Conservation (phyloP, 306 rosid genomes). For the Cucurbita moschata region DNA sequence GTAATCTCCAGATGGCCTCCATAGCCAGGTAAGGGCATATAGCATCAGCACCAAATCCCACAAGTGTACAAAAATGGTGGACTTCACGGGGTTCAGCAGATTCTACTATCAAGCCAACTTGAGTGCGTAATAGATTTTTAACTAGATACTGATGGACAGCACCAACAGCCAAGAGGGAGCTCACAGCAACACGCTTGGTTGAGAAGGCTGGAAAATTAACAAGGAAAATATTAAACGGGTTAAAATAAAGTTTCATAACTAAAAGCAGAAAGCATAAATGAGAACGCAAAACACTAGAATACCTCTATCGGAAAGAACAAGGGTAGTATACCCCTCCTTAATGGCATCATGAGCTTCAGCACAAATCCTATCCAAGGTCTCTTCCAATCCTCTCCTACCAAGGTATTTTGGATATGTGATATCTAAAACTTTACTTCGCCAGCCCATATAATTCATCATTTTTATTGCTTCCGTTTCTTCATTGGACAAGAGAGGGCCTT, state of each 20-base stretch:
- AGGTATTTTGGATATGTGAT: constrained; percentile 62
- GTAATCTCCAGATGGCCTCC: constrained; percentile 89
- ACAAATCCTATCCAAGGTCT: constrained; percentile 76
- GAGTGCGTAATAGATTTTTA: constrained; percentile 78
- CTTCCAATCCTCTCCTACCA: constrained; percentile 73
- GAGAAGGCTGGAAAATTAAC: constrained; percentile 58
- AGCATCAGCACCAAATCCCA: constrained; percentile 94
- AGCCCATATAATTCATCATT: constrained; percentile 77
- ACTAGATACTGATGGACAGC: constrained; percentile 95
- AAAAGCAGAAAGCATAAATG: neutral
- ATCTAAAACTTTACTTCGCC: constrained; percentile 85
- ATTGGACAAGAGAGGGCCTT: constrained; percentile 64
- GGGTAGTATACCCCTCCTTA: constrained; percentile 61
- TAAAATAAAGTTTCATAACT: neutral
- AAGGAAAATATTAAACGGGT: neutral
- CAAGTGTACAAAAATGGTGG: constrained; percentile 93
- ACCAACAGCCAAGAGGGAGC: constrained; percentile 94
- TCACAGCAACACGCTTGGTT: constrained; percentile 58
- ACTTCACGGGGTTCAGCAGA: constrained; percentile 99
- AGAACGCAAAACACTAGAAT: constrained; percentile 5
- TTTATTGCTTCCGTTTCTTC: constrained; percentile 78
- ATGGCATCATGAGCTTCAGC: constrained; percentile 74
- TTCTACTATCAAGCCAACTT: constrained; percentile 83
- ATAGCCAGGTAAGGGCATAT: constrained; percentile 84
- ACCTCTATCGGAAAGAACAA: constrained; percentile 98